phyloP scores from a whole-genome alignment of 192 early-diverging fungal genomes.

The Phycomyces blakesleeanus region DNA sequence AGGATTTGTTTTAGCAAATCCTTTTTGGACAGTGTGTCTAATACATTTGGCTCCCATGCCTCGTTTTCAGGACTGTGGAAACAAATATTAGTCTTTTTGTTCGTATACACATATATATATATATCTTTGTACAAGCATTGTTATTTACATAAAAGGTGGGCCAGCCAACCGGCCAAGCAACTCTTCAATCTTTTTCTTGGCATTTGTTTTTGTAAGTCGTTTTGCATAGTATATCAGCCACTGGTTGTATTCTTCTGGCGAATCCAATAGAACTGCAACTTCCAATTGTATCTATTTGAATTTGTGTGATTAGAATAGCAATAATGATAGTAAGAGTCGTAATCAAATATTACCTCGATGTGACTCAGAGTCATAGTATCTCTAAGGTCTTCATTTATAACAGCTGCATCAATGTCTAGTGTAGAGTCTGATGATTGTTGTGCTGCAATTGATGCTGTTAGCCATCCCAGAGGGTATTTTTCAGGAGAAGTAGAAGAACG shows the following conservation, averaged over 20 bases:
- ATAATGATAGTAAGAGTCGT: background rate
- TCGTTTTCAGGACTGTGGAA: conserved; percentile 17
- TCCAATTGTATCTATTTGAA: conserved; percentile 50
- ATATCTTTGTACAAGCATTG: no score
- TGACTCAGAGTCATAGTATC: conserved; percentile 42
- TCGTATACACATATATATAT: background rate
- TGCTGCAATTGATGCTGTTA: conserved; percentile 22
- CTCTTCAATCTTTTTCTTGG: conserved; percentile 58
- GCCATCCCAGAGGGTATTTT: conserved; percentile 25
- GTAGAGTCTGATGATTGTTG: conserved; percentile 8
- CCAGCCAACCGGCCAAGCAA: conserved; percentile 65
- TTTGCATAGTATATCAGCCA: conserved; percentile 63
- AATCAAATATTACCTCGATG: conserved; percentile 41
- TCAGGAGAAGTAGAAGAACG: conserved; percentile 2
- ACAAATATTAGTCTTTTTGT: conserved; percentile 1
- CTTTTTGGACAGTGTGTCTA: conserved; percentile 58
- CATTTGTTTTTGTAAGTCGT: conserved; percentile 61
- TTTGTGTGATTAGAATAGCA: conserved; percentile 9
- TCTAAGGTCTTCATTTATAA: conserved; percentile 3
- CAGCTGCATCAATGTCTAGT: background rate
- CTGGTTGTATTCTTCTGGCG: conserved; percentile 54
- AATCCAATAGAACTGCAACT: conserved; percentile 45
- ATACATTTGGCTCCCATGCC: conserved; percentile 19
- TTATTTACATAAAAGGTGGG: conserved; percentile 44
- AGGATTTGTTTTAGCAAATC: conserved; percentile 61